Evolutionary conservation across 2,329 filamentous ascomycete species (phyloP).

Genomic region (Botrytis hyacinthi): DNA sequence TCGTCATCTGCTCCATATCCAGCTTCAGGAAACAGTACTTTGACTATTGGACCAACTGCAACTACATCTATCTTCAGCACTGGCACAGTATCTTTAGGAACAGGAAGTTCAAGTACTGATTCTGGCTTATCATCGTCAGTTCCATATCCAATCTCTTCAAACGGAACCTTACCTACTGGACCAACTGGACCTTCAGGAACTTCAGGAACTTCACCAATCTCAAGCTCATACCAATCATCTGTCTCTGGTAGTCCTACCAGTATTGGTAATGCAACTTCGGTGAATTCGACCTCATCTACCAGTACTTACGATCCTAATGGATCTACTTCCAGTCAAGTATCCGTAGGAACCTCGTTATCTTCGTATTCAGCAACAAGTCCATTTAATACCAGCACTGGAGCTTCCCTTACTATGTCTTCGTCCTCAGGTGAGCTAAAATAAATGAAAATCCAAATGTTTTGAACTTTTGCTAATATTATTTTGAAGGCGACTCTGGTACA

Average conservation of each 20-base stretch:
- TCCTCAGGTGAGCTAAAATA: conserved; percentile 10
- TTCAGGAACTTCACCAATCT: conserved; percentile 2
- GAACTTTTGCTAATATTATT: conserved; percentile 4
- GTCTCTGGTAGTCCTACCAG: neutral
- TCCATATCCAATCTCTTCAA: conserved; percentile 23
- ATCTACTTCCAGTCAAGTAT: conserved; percentile 14
- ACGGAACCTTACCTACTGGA: conserved; percentile 17
- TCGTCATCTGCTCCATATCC: conserved; percentile 10
- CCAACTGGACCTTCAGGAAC: conserved; percentile 22
- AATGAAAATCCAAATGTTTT: too few species aligned
- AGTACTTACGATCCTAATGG: conserved; percentile 6
- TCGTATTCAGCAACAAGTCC: conserved; percentile 1
- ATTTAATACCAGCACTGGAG: conserved; percentile 11
- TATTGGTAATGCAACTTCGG: neutral
- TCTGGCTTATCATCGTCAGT: conserved; percentile 15
- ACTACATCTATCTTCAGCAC: conserved; percentile 6
- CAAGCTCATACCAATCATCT: conserved; percentile 9
- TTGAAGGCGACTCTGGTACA: conserved; percentile 17
- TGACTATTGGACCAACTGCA: conserved; percentile 14
- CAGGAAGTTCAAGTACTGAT: conserved; percentile 21
- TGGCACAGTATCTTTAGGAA: conserved; percentile 5
- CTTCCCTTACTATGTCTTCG: neutral
- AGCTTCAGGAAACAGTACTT: conserved; percentile 13
- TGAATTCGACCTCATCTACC: neutral
- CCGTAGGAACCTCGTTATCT: neutral